phyloP scores from a whole-genome alignment of 2,329 filamentous ascomycete species.

The Penicillium paneum region DNA sequence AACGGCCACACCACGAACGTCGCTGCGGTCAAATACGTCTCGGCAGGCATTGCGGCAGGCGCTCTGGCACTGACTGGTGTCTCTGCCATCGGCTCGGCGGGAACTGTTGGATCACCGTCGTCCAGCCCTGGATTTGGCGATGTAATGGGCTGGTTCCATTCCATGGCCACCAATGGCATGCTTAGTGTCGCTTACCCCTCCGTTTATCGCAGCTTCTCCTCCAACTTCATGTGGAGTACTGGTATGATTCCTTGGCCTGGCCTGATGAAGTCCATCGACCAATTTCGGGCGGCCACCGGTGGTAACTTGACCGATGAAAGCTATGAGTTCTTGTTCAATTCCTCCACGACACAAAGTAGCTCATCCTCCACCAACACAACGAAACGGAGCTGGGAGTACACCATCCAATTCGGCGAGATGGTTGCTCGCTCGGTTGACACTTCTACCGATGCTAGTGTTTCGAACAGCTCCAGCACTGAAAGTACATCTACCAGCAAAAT shows the following conservation, averaged over 20 bases:
- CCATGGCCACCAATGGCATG: constrained; percentile 95
- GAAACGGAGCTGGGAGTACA: constrained; percentile 55
- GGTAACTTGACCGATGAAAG: constrained; percentile 82
- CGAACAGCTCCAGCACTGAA: constrained; percentile 30
- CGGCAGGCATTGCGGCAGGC: constrained; percentile 79
- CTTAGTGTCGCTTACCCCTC: constrained; percentile 82
- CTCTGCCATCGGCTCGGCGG: constrained; percentile 62
- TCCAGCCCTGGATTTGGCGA: constrained; percentile 82
- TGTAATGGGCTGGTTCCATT: constrained; percentile 85
- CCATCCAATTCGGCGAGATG: constrained; percentile 47
- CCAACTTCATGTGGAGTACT: constrained; percentile 91
- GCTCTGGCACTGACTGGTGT: constrained; percentile 72
- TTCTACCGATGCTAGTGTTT: constrained; percentile 39
- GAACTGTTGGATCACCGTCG: constrained; percentile 60
- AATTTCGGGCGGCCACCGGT: constrained; percentile 74
- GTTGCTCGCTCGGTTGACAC: constrained; percentile 50
- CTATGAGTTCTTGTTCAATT: constrained; percentile 69
- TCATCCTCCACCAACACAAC: constrained; percentile 48
- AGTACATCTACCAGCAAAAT: constrained; percentile 53
- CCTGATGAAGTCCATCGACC: constrained; percentile 79
- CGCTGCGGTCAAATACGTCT: constrained; percentile 75
- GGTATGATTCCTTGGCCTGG: constrained; percentile 78
- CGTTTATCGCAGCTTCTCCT: constrained; percentile 83
- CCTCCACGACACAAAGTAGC: constrained; percentile 57
- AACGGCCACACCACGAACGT: constrained; percentile 83